Percentiles rank a stretch among this genome's conserved stretches.
Evolutionary conservation across 805 yeast genomes (phyloP).

Genomic region (Spathaspora hagerdaliae): DNA sequence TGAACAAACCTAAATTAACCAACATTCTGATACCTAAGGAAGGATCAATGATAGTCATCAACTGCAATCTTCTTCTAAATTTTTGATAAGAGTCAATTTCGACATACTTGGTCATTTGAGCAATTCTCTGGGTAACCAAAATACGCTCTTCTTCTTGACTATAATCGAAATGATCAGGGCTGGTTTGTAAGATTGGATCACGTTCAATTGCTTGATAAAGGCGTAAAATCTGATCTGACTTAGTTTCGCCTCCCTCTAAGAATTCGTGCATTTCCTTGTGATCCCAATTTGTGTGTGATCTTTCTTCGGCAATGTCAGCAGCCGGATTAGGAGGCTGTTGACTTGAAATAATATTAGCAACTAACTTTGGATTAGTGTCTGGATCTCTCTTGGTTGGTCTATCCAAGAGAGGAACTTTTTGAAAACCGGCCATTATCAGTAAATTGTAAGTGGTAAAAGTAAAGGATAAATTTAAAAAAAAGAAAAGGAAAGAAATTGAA

Average conservation of each 20-base stretch:
- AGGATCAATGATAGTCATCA: constrained; percentile 36
- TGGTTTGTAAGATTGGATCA: constrained; percentile 32
- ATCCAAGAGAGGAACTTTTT: background rate
- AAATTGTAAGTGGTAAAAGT: background rate
- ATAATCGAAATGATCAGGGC: constrained; percentile 29
- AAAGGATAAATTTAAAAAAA: background rate
- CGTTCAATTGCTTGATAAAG: constrained; percentile 34
- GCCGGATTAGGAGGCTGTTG: constrained; percentile 24
- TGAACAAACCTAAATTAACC: constrained; percentile 37
- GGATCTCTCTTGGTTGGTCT: constrained; percentile 6
- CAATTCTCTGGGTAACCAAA: constrained; percentile 30
- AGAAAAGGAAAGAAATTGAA: background rate
- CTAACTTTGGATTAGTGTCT: constrained; percentile 9
- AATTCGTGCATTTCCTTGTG: constrained; percentile 28
- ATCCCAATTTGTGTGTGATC: constrained; percentile 20
- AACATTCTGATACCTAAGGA: constrained; percentile 34
- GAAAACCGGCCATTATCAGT: constrained; percentile 4
- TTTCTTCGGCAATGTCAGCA: constrained; percentile 22
- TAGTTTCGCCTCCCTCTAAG: constrained; percentile 32
- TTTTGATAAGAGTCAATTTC: constrained; percentile 28
- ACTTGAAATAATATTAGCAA: constrained; percentile 15
- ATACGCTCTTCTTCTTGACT: constrained; percentile 26
- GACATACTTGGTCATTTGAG: constrained; percentile 31
- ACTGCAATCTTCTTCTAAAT: constrained; percentile 31
- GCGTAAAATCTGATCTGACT: constrained; percentile 23